A percentile compares a stretch with the other conserved stretches of the same genome.
Evolutionary conservation across 2,329 filamentous ascomycete species (phyloP).

Genomic region (Penicillium freii): DNA sequence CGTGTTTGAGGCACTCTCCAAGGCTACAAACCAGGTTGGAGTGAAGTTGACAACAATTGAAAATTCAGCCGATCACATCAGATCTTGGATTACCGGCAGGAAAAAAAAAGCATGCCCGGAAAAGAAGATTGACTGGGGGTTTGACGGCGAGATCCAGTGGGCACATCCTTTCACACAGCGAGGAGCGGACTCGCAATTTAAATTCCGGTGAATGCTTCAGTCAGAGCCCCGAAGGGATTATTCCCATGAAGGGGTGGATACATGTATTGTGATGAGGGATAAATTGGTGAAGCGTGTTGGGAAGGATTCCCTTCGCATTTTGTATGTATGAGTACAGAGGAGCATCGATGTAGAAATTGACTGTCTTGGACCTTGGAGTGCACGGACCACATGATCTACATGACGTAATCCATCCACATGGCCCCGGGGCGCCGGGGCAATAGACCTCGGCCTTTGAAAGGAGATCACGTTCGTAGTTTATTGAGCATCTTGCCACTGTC

Average conservation of each 20-base stretch:
- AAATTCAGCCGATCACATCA: not conserved
- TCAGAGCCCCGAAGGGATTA: not conserved
- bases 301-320: not conserved
- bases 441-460: slow-evolving; percentile 14
- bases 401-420: slow-evolving; percentile 25
- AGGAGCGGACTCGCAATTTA: not conserved
- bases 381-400: slow-evolving; percentile 21
- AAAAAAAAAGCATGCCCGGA: not conserved
- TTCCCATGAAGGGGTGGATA: not conserved
- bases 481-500: not conserved
- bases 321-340: not conserved
- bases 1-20: not conserved
- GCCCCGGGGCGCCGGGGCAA: not conserved
- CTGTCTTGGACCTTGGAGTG: not conserved
- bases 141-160: not conserved
- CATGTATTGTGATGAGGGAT: not conserved
- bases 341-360: not conserved
- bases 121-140: not conserved
- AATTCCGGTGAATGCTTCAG: not conserved
- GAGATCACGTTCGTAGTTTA: slow-evolving; percentile 16
- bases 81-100: not conserved
- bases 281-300: not conserved
- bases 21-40: not conserved
- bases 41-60: not conserved
- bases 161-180: not conserved